Evolutionary conservation across 768 basidiomycete genomes (phyloP).

Genomic region (Coprinellus micaceus): DNA sequence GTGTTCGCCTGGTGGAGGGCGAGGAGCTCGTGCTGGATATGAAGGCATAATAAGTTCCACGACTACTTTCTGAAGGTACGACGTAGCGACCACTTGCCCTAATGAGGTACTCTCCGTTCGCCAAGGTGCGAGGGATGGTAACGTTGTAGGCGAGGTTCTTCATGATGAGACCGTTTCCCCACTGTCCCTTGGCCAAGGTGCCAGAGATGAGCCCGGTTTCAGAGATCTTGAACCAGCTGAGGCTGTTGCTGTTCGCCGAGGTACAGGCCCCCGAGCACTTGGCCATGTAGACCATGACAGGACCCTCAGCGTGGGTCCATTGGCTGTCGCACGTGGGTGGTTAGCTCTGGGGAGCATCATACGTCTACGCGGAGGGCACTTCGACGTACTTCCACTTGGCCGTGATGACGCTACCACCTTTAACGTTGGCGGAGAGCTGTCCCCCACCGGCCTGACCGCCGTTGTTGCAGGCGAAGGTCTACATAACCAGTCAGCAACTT

Average conservation of each 20-base stretch:
- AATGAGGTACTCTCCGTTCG: constrained; percentile 35
- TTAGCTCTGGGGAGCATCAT: no score
- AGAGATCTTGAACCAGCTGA: constrained; percentile 38
- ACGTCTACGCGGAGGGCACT: background rate
- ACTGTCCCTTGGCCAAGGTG: constrained; percentile 25
- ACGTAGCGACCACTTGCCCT: no score
- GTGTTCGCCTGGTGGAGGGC: constrained; percentile 37
- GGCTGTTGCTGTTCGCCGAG: constrained; percentile 27
- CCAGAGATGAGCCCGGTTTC: constrained; percentile 32
- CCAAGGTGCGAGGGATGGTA: constrained; percentile 31
- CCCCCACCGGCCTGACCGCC: constrained; percentile 27
- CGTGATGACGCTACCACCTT: constrained; percentile 29
- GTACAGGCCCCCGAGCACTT: constrained; percentile 30
- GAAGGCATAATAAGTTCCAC: background rate
- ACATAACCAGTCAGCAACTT: background rate
- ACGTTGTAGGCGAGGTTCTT: constrained; percentile 27
- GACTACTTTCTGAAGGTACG: no score
- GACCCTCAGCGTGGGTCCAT: constrained; percentile 32
- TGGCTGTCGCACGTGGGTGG: constrained; percentile 25
- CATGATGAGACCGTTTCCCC: constrained; percentile 28
- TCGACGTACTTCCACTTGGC: constrained; percentile 31
- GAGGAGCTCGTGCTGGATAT: constrained; percentile 32
- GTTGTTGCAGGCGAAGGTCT: constrained; percentile 34
- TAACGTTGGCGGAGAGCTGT: constrained; percentile 33
- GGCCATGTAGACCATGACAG: constrained; percentile 38